These are phyloP conservation scores for Pinus albicaulis DNA, from an alignment of 75 land plant species.

Conservation along the genomic window DNA sequence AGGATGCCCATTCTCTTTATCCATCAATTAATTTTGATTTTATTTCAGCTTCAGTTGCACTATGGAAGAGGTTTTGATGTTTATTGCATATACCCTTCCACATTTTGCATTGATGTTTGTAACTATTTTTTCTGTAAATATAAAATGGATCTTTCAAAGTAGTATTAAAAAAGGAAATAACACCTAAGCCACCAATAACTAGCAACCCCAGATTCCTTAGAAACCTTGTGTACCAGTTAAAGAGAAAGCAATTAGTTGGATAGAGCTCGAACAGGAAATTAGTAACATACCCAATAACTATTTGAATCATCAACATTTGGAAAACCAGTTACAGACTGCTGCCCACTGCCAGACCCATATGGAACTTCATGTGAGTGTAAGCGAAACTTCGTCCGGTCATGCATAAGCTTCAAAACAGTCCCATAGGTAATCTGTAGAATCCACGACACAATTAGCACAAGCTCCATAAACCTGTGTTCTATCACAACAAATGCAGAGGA, in stretches of 20 bases:
- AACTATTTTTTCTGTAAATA: too few relatives aligned
- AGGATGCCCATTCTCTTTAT: too few relatives aligned
- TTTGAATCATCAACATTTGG: slow-evolving; percentile 87
- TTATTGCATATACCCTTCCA: too few relatives aligned
- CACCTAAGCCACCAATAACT: not conserved
- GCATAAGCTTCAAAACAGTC: slow-evolving; percentile 79
- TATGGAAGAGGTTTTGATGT: too few relatives aligned
- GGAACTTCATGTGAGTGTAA: slow-evolving; percentile 98
- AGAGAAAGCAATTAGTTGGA: not conserved
- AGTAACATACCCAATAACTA: slow-evolving; percentile 81
- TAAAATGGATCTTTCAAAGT: too few relatives aligned
- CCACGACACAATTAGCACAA: too few relatives aligned
- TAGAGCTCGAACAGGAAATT: not conserved
- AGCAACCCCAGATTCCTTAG: not conserved
- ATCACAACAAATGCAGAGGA: too few relatives aligned
- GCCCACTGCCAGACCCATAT: slow-evolving; percentile 97
- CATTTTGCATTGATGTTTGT: too few relatives aligned
- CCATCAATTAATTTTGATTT: too few relatives aligned
- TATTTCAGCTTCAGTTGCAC: too few relatives aligned
- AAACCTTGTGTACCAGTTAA: not conserved
- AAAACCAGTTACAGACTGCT: slow-evolving; percentile 93
- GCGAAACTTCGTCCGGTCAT: slow-evolving; percentile 78
- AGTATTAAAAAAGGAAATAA: not conserved
- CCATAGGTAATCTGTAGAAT: slow-evolving; percentile 83
- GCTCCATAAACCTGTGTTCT: too few relatives aligned